Base-by-base conservation (phyloP, 2,329 filamentous ascomycete species). In the Tolypocladium inflatum region DNA sequence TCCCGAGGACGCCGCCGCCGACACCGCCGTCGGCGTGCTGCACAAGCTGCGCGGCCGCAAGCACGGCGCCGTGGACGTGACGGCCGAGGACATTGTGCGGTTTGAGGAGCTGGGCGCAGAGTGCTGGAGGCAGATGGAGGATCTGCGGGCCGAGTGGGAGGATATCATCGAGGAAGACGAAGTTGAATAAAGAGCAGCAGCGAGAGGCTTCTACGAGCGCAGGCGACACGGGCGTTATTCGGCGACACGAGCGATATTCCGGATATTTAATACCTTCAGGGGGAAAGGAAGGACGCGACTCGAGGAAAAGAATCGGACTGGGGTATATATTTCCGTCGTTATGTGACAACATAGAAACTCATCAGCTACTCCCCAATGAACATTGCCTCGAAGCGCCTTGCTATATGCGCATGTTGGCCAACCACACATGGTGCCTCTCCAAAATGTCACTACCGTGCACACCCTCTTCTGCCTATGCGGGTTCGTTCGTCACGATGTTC, bases 111-210 rank as follows among this genome's bases (percentile, higher is more conserved):
- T 81, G 35, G 88, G 87, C 0, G 78, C 74, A 9, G 69, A 76
- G 64, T 84, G 80, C 62, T 93, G 89, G 89, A 77, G 68, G 60
- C 78, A 84, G 71, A 87, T 94, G 80, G 90, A 94, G 76, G 77
- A 75, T 63, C 70, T 95, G 75, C 79, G 91, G 64, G 70, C 68
- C 33, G 76, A 82, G 65, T 91, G 86, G 91, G 86, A 83, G 69
- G 73, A 63, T n/a, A 66, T 69, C 55, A 54, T 70, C 8, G 62
- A 63, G 42, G 45, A 58, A 37, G 53, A 50, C 23, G 30, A 35
- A 4, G 17, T n/a, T 4, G 30, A 51, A 7, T 35, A 8, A 35
- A 51, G 15, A n/a, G 17, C 17, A 6, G 48, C 30, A 33, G 19
- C 5, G 26, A 2, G 7, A 13, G 26, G 26, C 30, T 9, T 11